Base-by-base conservation (phyloP, 371 early-diverging fungal species). In the Mortierella sp. region DNA sequence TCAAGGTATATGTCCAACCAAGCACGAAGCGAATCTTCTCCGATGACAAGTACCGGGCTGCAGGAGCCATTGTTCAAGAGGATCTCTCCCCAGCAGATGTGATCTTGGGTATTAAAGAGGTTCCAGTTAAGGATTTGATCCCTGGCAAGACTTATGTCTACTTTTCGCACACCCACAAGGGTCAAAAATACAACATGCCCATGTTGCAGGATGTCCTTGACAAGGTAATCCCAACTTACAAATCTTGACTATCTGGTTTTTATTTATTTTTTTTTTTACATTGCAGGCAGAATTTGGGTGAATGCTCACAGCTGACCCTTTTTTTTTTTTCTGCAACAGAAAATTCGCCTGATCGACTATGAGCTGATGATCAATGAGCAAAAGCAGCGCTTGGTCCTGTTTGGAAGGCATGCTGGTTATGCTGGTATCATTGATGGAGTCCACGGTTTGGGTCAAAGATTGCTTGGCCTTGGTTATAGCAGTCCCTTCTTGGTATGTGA, bases 111-210 rank as follows among this genome's bases (percentile, higher is more conserved):
- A 97, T 99, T 66, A 99, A 99, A 83, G 99, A 99, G 75, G 97
- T 99, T 2, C 97, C 98, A n/a, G 87, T 88, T 22, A 82, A 86
- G 55, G 85, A 94, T 60, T 77, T 99, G 64, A 84, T 98, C 4
- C 90, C 91, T 0, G 86, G 93, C 82, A 98, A 97, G 86, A 96
- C 96, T 1, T 98, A 97, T 83, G 51, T 97, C 28, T 93, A 94
- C 85, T 99, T 99, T 76, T 97, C 98, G 62, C 99, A 99, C 84
- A 98, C 98, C 0, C 97, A 97, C 87, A 99, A 99, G 85, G 99
- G 96, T 28, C 97, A 96, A 69, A 59, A 68, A 37, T 93, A 97
- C 83, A 98, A 98, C 82, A 96, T 96, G 96, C 92, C 94, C 23
- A 91, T 95, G 89, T 89, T 98, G 58, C 89, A 95, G 77, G 83